Base-by-base conservation (phyloP, 2,329 filamentous ascomycete genomes). In the Myriosclerotinia duriaeana region DNA sequence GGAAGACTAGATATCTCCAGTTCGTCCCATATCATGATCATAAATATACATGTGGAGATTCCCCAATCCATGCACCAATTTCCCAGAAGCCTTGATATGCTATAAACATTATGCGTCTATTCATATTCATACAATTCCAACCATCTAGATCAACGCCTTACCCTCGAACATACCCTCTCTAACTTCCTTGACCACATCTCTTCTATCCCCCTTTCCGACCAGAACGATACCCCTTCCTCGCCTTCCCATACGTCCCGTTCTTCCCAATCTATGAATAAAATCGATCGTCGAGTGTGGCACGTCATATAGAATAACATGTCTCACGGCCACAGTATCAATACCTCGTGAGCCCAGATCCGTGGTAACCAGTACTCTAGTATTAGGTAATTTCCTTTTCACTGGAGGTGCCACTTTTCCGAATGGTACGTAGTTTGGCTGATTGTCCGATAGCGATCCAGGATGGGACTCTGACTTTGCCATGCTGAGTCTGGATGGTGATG, bases 281-380 rank as follows among this genome's bases (percentile, higher is more conserved):
- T 99, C 96, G 68, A 99, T 96, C 0, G 93, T 96, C 0, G 92
- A 96, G 76, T 98, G 94, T 5, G 95, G 95, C n/a, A 99, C 94
- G 76, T 99, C 93, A 78, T 97, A 98, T 36, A 99, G 80, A 65
- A 99, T 89, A 63, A 99, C 95, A 72, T 96, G 92, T 66, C 91
- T 86, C 22, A 98, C 94, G 22, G 92, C 90, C 40, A 97, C 80
- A 0, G 95, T 99, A 78, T 99, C 95, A 73, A 99, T 97, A 69
- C 95, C 95, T 72, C 95, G 83, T 7, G 93, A 97, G 5, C 92
- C 92, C 67, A 99, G 80, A 78, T 99, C 95, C 0, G 95, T 99
- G 15, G 93, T 95, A 3, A 99, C 94, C 50, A 99, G 86, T 14
- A 97, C 94, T 78, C 93, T 96, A 54, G 90, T 93, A 75, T 94